phyloP scores from a whole-genome alignment of 2,329 filamentous ascomycete genomes.

The Epichloe coenophiala region DNA sequence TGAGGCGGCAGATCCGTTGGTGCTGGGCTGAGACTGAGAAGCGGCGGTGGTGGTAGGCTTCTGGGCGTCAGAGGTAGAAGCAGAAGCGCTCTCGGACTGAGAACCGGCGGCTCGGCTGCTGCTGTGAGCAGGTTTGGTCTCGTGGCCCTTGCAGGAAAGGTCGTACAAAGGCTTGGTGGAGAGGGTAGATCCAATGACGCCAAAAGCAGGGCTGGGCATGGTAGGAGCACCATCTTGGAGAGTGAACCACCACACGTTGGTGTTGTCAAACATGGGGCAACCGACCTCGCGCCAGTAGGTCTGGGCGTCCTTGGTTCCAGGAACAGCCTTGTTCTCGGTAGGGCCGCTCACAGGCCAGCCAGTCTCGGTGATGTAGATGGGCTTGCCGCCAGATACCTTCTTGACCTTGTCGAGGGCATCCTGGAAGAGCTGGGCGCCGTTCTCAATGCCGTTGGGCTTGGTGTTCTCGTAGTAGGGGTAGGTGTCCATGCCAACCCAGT shows the following conservation, averaged over 20 bases:
- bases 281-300: slow-evolving; percentile 70
- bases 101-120: background rate
- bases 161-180: slow-evolving; percentile 46
- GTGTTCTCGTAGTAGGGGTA: slow-evolving; percentile 76
- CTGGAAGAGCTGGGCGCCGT: slow-evolving; percentile 54
- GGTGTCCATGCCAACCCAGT: slow-evolving; percentile 75
- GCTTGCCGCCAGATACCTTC: slow-evolving; percentile 48
- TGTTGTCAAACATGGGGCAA: slow-evolving; percentile 52
- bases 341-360: slow-evolving; percentile 70
- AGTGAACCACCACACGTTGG: slow-evolving; percentile 65
- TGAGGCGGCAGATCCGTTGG: no score
- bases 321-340: slow-evolving; percentile 45
- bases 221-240: slow-evolving; percentile 51
- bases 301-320: slow-evolving; percentile 55
- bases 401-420: slow-evolving; percentile 48
- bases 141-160: slow-evolving; percentile 38
- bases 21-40: no score
- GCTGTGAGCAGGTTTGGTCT: background rate
- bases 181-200: slow-evolving; percentile 45
- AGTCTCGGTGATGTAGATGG: slow-evolving; percentile 78
- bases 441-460: slow-evolving; percentile 49
- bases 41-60: no score
- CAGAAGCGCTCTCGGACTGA: slow-evolving; percentile 1
- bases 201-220: slow-evolving; percentile 55
- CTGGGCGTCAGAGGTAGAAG: background rate